A percentile compares a stretch with the other conserved stretches of the same genome.
These are phyloP conservation scores for Backusella macrospora DNA, from an alignment of 192 early-diverging fungal species.

Conservation along the genomic window DNA sequence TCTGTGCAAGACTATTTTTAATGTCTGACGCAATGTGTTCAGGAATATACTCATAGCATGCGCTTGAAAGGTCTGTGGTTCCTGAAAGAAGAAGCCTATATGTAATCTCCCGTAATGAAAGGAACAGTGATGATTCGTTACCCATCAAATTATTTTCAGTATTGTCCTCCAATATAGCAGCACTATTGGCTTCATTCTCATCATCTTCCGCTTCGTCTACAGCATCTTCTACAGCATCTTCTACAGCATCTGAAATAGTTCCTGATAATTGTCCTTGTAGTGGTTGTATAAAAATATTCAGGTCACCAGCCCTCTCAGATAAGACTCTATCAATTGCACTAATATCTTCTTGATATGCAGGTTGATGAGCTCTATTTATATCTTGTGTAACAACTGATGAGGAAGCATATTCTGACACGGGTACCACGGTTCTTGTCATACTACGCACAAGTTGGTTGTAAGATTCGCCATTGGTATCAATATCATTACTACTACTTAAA, in stretches of 20 bases:
- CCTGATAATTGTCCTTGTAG: not conserved
- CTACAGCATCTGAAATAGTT: not conserved
- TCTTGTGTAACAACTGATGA: not conserved
- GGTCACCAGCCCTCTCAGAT: not conserved
- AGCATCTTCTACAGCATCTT: not conserved
- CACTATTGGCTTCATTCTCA: not conserved
- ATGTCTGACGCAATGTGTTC: not conserved
- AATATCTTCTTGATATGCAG: not conserved
- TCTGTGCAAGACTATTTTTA: not conserved
- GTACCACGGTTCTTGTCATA: not conserved
- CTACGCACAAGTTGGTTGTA: not conserved
- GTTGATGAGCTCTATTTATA: not conserved
- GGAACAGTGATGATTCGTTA: not conserved
- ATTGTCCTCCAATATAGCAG: not conserved
- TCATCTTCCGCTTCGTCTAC: not conserved
- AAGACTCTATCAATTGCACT: not conserved
- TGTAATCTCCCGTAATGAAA: constrained; percentile 15
- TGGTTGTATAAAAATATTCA: not conserved
- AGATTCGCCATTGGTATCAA: not conserved
- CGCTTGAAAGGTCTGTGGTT: not conserved
- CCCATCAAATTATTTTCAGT: not conserved
- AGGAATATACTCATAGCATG: not conserved
- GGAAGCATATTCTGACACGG: constrained; percentile 4
- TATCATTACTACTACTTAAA: not conserved
- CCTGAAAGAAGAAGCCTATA: not conserved